A percentile compares a stretch with the other conserved stretches of the same genome.
phyloP scores from a whole-genome alignment of 2,329 filamentous ascomycete species.

The Amauroascus verrucosus region DNA sequence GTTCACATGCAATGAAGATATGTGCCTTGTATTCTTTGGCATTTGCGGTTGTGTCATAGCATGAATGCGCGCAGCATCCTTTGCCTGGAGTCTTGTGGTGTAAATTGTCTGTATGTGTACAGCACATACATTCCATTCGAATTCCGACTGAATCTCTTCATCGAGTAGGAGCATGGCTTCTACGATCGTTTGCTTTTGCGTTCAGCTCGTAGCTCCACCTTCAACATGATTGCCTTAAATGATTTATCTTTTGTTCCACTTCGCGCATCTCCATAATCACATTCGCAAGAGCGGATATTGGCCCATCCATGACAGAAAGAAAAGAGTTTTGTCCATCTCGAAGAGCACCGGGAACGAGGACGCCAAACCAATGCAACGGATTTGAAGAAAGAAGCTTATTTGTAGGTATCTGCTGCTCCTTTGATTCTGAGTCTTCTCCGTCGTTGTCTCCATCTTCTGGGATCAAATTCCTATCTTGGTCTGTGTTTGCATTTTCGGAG shows the following conservation, averaged over 20 bases:
- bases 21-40: no score
- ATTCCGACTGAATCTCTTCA: no score
- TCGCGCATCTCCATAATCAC: conserved; percentile 32
- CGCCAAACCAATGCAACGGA: conserved; percentile 42
- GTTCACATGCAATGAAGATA: no score
- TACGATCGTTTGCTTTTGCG: neutral
- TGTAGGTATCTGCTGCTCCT: neutral
- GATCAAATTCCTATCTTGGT: neutral
- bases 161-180: neutral
- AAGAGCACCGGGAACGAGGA: conserved; percentile 37
- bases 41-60: no score
- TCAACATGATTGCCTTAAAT: conserved; percentile 5
- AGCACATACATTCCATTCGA: no score
- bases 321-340: conserved; percentile 38
- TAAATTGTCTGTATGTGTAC: no score
- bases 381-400: conserved; percentile 26
- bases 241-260: conserved; percentile 32
- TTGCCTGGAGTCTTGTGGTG: no score
- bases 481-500: neutral
- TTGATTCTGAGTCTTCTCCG: neutral
- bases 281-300: conserved; percentile 30
- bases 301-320: conserved; percentile 28
- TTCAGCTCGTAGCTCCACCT: neutral
- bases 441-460: neutral
- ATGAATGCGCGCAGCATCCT: no score